These are phyloP conservation scores for Blastobotrys robertii DNA, from an alignment of 805 yeast genomes.

Conservation along the genomic window DNA sequence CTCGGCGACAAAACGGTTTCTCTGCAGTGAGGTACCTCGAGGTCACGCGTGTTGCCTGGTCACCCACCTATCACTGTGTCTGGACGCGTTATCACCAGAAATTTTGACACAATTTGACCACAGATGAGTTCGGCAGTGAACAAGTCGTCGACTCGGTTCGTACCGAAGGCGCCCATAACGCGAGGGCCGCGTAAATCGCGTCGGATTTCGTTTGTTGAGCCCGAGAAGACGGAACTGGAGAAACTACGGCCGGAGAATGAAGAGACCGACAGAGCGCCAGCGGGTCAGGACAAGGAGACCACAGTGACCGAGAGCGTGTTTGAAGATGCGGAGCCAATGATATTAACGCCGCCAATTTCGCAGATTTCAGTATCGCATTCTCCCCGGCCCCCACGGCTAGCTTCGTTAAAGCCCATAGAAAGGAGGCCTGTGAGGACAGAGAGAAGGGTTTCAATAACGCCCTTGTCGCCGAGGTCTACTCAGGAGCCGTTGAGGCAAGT, in stretches of 20 bases:
- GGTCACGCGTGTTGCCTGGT: too few relatives aligned
- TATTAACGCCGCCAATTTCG: too few relatives aligned
- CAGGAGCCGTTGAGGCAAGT: too few relatives aligned
- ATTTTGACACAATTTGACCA: neutral
- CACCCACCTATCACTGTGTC: too few relatives aligned
- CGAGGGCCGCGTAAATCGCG: conserved; percentile 16
- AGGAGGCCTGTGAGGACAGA: too few relatives aligned
- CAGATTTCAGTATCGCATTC: conserved; percentile 1
- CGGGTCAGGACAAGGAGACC: too few relatives aligned
- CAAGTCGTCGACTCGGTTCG: conserved; percentile 25
- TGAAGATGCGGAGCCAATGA: conserved; percentile 1
- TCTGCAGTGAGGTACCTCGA: too few relatives aligned
- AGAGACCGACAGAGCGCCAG: neutral
- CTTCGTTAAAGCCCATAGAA: too few relatives aligned
- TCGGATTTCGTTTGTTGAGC: conserved; percentile 17
- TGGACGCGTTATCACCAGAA: neutral
- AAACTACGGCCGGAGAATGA: conserved; percentile 4
- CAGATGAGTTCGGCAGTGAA: conserved; percentile 29
- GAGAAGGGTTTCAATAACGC: too few relatives aligned
- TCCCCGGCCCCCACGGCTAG: neutral
- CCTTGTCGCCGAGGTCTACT: too few relatives aligned
- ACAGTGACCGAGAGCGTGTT: conserved; percentile 3
- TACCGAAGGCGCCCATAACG: conserved; percentile 20
- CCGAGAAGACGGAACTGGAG: neutral
- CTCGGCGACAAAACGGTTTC: too few relatives aligned